phyloP scores from a whole-genome alignment of 768 basidiomycete species.

The Podaxis sp. region DNA sequence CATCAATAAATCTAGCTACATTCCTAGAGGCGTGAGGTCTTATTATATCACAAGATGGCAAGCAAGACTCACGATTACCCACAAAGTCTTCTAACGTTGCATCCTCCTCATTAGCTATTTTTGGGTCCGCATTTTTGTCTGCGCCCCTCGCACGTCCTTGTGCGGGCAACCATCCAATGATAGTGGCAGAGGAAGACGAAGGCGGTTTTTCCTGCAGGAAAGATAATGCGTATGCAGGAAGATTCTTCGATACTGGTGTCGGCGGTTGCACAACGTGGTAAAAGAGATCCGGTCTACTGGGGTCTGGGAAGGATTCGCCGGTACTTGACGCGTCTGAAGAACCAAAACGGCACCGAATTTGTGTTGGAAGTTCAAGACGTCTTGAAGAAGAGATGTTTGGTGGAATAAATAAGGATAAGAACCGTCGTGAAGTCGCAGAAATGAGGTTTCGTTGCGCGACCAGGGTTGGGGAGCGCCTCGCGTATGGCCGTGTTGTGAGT shows the following conservation, averaged over 20 bases:
- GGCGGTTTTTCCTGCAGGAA: constrained; percentile 51
- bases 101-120: constrained; percentile 32
- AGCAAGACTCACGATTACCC: constrained; percentile 57
- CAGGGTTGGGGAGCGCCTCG: not conserved
- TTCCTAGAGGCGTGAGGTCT: not conserved
- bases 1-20: constrained; percentile 54
- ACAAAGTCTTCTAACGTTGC: constrained; percentile 68
- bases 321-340: not conserved
- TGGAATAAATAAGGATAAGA: not conserved
- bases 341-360: not conserved
- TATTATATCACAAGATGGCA: not conserved
- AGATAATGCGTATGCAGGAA: constrained; percentile 63
- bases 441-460: not conserved
- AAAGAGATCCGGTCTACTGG: constrained; percentile 62
- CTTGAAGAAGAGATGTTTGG: not conserved
- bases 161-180: constrained; percentile 75
- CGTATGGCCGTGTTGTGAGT: not conserved
- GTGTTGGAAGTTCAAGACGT: not conserved
- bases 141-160: not conserved
- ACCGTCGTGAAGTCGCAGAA: not conserved
- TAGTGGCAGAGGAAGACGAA: constrained; percentile 41
- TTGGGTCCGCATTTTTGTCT: constrained; percentile 3
- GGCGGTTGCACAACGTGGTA: constrained; percentile 65
- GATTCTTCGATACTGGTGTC: constrained; percentile 39
- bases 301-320: constrained; percentile 40